Evolutionary conservation across 208 protist species (phyloP).

Genomic region (Leishmania gerbilli): DNA sequence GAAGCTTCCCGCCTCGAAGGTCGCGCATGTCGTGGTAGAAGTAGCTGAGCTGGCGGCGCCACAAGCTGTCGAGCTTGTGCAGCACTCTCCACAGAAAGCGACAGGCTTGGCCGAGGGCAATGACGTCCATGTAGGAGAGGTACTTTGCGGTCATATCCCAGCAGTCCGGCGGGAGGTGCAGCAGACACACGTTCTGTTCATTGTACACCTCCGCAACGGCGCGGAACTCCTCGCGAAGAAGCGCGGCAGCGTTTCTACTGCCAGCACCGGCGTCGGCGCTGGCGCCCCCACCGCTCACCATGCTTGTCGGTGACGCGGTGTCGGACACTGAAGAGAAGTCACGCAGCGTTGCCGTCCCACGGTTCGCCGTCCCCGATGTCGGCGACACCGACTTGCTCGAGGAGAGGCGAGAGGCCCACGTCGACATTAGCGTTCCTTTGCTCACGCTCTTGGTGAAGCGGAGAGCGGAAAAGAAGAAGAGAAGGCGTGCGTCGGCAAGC

Average conservation of each 20-base stretch:
- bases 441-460: not conserved
- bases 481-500: not conserved
- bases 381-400: slow-evolving; percentile 14
- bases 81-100: slow-evolving; percentile 43
- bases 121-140: slow-evolving; percentile 46
- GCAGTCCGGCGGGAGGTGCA: slow-evolving; percentile 46
- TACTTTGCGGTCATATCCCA: slow-evolving; percentile 49
- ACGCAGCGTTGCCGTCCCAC: not conserved
- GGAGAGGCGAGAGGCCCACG: slow-evolving; percentile 41
- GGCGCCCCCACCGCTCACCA: not conserved
- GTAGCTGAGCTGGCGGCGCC: slow-evolving; percentile 65
- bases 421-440: slow-evolving; percentile 21
- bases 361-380: not conserved
- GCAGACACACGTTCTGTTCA: slow-evolving; percentile 20
- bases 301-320: not conserved
- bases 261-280: not conserved
- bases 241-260: not conserved
- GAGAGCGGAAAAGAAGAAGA: not conserved
- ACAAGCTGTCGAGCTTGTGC: slow-evolving; percentile 61
- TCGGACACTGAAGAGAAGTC: not conserved
- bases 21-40: slow-evolving; percentile 56
- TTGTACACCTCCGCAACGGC: slow-evolving; percentile 32
- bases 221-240: slow-evolving; percentile 33
- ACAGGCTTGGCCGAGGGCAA: slow-evolving; percentile 56
- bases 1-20: slow-evolving; percentile 53